These are phyloP conservation scores for Pythium volutum DNA, from an alignment of 352 stramenopile genomes.

Conservation along the genomic window DNA sequence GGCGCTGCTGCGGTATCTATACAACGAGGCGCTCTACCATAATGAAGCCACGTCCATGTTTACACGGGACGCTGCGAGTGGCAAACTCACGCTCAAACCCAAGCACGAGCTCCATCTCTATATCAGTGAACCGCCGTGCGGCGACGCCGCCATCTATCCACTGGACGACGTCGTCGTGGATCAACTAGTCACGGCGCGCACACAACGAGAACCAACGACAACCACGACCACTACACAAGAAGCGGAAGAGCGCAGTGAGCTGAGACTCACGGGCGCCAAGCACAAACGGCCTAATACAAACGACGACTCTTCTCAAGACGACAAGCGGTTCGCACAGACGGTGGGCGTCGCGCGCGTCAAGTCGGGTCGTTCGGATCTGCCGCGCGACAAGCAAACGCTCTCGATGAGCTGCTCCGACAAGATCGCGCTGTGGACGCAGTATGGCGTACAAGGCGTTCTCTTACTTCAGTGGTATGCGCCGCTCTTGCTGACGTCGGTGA, in stretches of 20 bases:
- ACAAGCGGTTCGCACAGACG: constrained; percentile 64
- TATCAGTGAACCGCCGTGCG: constrained; percentile 92
- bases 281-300: constrained; percentile 28
- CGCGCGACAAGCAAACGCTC: constrained; percentile 75
- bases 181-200: constrained; percentile 45
- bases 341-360: constrained; percentile 86
- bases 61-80: constrained; percentile 25
- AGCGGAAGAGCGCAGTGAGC: constrained; percentile 27
- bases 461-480: constrained; percentile 67
- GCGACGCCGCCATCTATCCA: constrained; percentile 92
- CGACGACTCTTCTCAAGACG: constrained; percentile 3
- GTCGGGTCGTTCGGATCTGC: constrained; percentile 90
- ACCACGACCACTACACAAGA: background rate
- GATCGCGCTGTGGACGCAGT: constrained; percentile 80
- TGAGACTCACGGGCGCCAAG: constrained; percentile 70
- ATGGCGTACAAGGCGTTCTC: constrained; percentile 81
- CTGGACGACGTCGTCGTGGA: constrained; percentile 72
- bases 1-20: constrained; percentile 84
- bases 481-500: constrained; percentile 42
- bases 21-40: constrained; percentile 57
- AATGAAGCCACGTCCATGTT: constrained; percentile 45
- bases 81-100: constrained; percentile 45
- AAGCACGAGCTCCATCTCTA: constrained; percentile 87
- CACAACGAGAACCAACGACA: constrained; percentile 16
- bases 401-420: constrained; percentile 95